Evolutionary conservation across 2,329 filamentous ascomycete genomes (phyloP).

Genomic region (Talaromyces sp.): DNA sequence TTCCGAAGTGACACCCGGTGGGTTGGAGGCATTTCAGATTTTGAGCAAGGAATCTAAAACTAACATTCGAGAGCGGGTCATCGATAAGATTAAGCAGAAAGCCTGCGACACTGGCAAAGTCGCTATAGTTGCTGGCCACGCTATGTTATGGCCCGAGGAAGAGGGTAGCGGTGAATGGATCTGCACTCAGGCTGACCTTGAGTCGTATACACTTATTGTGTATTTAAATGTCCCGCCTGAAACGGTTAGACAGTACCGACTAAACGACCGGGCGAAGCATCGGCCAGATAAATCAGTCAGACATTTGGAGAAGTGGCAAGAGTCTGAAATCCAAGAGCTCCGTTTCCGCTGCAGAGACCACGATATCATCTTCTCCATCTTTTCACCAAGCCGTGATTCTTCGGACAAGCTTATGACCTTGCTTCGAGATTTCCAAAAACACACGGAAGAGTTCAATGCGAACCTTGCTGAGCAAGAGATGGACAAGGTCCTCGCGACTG

Average conservation of each 20-base stretch:
- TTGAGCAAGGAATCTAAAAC: slow-evolving; percentile 38
- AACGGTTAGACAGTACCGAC: slow-evolving; percentile 38
- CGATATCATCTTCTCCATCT: slow-evolving; percentile 47
- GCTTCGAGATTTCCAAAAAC: slow-evolving; percentile 7
- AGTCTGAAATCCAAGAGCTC: slow-evolving; percentile 45
- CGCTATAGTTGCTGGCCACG: slow-evolving; percentile 56
- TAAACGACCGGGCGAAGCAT: slow-evolving; percentile 35
- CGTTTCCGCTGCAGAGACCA: slow-evolving; percentile 45
- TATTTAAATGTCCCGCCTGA: slow-evolving; percentile 49
- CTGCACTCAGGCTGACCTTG: slow-evolving; percentile 46
- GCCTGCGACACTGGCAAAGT: slow-evolving; percentile 33
- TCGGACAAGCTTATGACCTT: slow-evolving; percentile 18
- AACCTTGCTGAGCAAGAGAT: slow-evolving; percentile 29
- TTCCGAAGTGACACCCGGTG: slow-evolving; percentile 41
- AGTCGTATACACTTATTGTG: slow-evolving; percentile 56
- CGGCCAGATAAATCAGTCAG: slow-evolving; percentile 34
- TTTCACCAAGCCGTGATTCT: slow-evolving; percentile 20
- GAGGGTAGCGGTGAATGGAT: slow-evolving; percentile 30
- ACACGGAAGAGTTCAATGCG: slow-evolving; percentile 6
- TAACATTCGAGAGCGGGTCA: slow-evolving; percentile 44
- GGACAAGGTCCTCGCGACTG: slow-evolving; percentile 30
- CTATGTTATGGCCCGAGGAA: slow-evolving; percentile 51
- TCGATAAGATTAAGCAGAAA: slow-evolving; percentile 42
- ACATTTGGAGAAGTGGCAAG: slow-evolving; percentile 50
- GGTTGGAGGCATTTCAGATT: slow-evolving; percentile 48